A percentile compares a stretch with the other conserved stretches of the same genome.
These are phyloP conservation scores for Nannochloropsis gaditana DNA, from an alignment of 108 stramenopile genomes.

Conservation along the genomic window DNA sequence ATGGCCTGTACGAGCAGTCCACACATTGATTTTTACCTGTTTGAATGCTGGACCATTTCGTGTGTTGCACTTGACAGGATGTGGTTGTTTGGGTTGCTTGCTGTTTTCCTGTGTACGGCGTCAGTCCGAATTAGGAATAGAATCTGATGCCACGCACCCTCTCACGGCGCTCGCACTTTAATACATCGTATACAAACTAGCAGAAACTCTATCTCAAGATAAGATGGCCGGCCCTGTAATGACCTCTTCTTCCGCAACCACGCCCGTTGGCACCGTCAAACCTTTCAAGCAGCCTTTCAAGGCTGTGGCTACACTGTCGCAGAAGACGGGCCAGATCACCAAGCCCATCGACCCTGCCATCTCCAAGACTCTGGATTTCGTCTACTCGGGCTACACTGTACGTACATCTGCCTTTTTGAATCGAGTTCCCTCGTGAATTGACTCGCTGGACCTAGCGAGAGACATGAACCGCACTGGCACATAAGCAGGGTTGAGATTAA, in stretches of 20 bases:
- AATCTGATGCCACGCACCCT: neutral
- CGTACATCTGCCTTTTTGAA: neutral
- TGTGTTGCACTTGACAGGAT: too few species aligned
- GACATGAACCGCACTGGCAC: too few species aligned
- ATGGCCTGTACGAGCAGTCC: too few species aligned
- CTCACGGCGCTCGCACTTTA: neutral
- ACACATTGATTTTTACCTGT: too few species aligned
- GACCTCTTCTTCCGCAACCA: neutral
- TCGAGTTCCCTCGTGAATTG: too few species aligned
- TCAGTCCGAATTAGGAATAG: neutral
- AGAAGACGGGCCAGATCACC: neutral
- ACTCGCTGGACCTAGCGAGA: too few species aligned
- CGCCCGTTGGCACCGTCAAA: neutral
- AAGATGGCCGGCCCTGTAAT: neutral
- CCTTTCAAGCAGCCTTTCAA: constrained; percentile 11
- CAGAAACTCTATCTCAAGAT: neutral
- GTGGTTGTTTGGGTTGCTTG: too few species aligned
- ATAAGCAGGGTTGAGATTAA: too few species aligned
- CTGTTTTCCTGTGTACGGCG: too few species aligned
- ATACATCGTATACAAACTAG: neutral
- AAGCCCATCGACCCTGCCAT: constrained; percentile 15
- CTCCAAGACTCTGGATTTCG: neutral
- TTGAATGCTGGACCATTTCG: too few species aligned
- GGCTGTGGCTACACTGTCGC: neutral
- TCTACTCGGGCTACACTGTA: neutral